Base-by-base conservation (phyloP, 805 yeast genomes). In the Barnettozyma californica region DNA sequence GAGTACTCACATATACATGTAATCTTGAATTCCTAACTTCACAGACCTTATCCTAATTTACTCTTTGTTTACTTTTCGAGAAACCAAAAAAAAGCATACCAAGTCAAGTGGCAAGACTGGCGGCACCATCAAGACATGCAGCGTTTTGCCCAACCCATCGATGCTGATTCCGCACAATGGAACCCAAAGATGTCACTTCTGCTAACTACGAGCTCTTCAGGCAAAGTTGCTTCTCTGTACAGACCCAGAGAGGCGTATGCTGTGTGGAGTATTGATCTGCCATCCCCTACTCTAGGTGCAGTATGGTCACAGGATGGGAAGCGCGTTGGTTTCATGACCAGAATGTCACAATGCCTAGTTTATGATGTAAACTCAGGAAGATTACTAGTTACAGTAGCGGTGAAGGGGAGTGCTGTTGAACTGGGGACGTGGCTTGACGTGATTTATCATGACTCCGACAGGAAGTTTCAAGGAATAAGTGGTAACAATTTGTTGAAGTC, bases 101-200 rank as follows among this genome's bases (percentile, higher is more conserved):
- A 35, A 35, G 7, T 21, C 21, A 4, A 16, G 38, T 19, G 38
- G 38, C 38, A 14, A 35, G 23, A 18, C 11, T 5, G 2, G 14
- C 2, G 13, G 38, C 23, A 7, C 18, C 6, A 39, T 7, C 34
- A 16, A n/a, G 9, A 10, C n/a, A 42, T 42, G 44, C 47, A 44
- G 8, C 37, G 27, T 26, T 49, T 54, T 19, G 44, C 54, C 3
- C 36, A 9, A 9, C 44, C 36, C 13, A 35, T 47, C 13, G 50
- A 44, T 27, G 31, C 37, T 4, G 18, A 38, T 14, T 34, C 45
- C 5, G 45, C 47, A 8, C 31, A 34, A 11, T 73, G 76, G 72
- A 78, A 81, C 56, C 83, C 84, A 2, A 66, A 73, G 9, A 73
- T 79, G 71, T 77, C 77, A 52, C 68, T 79, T 29, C 53, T 83